A percentile compares a stretch with the other conserved stretches of the same genome.
These are phyloP conservation scores for Fusarium sp. DNA, from an alignment of 2,329 filamentous ascomycete genomes.

Conservation along the genomic window DNA sequence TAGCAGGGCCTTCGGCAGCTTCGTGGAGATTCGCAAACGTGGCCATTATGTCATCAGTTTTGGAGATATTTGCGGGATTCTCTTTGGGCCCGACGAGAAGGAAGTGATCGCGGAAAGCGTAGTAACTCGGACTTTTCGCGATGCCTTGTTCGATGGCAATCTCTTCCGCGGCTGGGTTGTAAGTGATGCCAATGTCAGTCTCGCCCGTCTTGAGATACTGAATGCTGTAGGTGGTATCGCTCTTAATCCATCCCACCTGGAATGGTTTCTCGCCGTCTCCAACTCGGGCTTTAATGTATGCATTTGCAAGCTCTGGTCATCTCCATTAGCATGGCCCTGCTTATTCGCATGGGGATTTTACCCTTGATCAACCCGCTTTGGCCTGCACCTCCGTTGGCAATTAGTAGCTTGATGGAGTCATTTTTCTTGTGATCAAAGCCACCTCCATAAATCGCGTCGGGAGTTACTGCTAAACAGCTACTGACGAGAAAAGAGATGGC, in stretches of 20 bases:
- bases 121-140: slow-evolving; percentile 45
- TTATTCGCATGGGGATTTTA: background rate
- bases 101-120: slow-evolving; percentile 59
- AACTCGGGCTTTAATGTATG: slow-evolving; percentile 40
- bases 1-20: slow-evolving; percentile 46
- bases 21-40: slow-evolving; percentile 49
- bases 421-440: slow-evolving; percentile 14
- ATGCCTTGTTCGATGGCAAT: slow-evolving; percentile 54
- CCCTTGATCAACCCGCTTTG: slow-evolving; percentile 48
- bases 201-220: slow-evolving; percentile 51
- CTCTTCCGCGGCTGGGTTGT: slow-evolving; percentile 53
- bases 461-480: slow-evolving; percentile 11
- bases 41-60: slow-evolving; percentile 42
- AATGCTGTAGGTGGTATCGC: slow-evolving; percentile 57
- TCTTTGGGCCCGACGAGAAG: slow-evolving; percentile 51
- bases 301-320: slow-evolving; percentile 38
- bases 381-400: slow-evolving; percentile 51
- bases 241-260: slow-evolving; percentile 55
- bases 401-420: slow-evolving; percentile 38
- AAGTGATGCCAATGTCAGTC: slow-evolving; percentile 57
- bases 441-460: slow-evolving; percentile 36
- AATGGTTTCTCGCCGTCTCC: slow-evolving; percentile 44
- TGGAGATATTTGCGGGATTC: slow-evolving; percentile 46
- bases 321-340: background rate
- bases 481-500: background rate